These are phyloP conservation scores for Sclerotinia sclerotiorum DNA, from an alignment of 2,329 filamentous ascomycete genomes.

Conservation along the genomic window DNA sequence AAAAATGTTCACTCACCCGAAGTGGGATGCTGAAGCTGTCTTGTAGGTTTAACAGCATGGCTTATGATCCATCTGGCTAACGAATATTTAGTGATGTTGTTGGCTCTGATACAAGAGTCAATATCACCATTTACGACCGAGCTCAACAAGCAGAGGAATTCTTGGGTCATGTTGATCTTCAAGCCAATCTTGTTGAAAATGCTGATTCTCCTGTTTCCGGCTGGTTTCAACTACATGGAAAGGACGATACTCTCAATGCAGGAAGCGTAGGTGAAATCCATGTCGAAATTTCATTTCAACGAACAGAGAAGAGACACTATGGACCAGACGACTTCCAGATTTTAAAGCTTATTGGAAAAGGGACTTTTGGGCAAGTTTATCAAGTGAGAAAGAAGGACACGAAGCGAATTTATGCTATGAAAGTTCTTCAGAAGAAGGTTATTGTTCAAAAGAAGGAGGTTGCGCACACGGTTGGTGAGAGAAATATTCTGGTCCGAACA, in stretches of 20 bases:
- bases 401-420: slow-evolving; percentile 96
- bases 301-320: slow-evolving; percentile 84
- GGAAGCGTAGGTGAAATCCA: slow-evolving; percentile 80
- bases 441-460: slow-evolving; percentile 99
- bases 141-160: slow-evolving; percentile 81
- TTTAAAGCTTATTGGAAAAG: slow-evolving; percentile 93
- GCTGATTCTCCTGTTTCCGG: slow-evolving; percentile 71
- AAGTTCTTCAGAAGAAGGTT: slow-evolving; percentile 98
- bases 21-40: slow-evolving; percentile 92
- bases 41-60: slow-evolving; percentile 65
- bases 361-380: slow-evolving; percentile 97
- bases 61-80: slow-evolving; percentile 27
- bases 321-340: slow-evolving; percentile 96
- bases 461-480: slow-evolving; percentile 92
- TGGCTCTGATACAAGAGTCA: slow-evolving; percentile 83
- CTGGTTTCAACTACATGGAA: slow-evolving; percentile 81
- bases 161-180: slow-evolving; percentile 83
- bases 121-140: slow-evolving; percentile 90
- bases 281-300: slow-evolving; percentile 81
- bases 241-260: slow-evolving; percentile 60
- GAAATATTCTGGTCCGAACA: slow-evolving; percentile 95
- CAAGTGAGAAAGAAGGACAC: slow-evolving; percentile 98
- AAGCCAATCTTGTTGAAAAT: slow-evolving; percentile 64
- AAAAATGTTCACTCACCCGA: slow-evolving; percentile 72
- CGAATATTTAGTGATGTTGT: slow-evolving; percentile 73